Base-by-base conservation (phyloP, 495 filamentous ascomycete species). In the Daldinia vernicosa region DNA sequence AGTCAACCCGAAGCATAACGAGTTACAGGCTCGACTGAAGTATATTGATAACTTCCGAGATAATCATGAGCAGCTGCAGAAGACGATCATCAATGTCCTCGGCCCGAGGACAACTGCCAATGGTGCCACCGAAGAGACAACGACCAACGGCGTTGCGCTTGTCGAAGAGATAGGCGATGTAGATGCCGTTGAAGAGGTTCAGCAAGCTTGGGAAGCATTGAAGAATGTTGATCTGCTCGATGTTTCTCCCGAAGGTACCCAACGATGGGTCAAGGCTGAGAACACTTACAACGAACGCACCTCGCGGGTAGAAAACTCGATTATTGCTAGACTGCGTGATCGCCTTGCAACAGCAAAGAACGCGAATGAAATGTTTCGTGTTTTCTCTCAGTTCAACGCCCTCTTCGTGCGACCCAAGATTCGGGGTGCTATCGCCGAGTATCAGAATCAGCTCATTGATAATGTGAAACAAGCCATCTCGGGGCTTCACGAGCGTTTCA, bases 331-430 rank as follows among this genome's bases (percentile, higher is more conserved):
- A 37, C 82, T 99, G 9, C 87, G 96, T 74, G 95, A 99, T 80
- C 91, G 95, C 45, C 84, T 99, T 57, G 95, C 95, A 2, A 97
- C 92, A 3, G 94, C 95, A 12, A 98, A 94, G 84, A 94, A 90
- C 59, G 95, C 95, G 22, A 98, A 96, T 77, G 95, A 98, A 77
- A 99, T 98, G 95, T 99, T 99, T 78, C 92, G 96, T 39, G 95
- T 99, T 52, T 98, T 98, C 77, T 99, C 95, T 19, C 98, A 98
- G 76, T 99, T 99, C 86, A 99, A 99, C 75, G 96, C 95, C 28
- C 90, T 99, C 54, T 95, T 99, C 75, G 94, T 99, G 54, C 89
- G 95, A 30, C 96, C 96, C 17, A 98, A 98, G 84, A 98, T 99
- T 77, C 89, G 95, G 47, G 94, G 95, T 74, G 95, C 95, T 56